Percentiles rank a stretch among this genome's conserved stretches.
Conservation (phyloP, 306 rosid species). For the Senna siamea region DNA sequence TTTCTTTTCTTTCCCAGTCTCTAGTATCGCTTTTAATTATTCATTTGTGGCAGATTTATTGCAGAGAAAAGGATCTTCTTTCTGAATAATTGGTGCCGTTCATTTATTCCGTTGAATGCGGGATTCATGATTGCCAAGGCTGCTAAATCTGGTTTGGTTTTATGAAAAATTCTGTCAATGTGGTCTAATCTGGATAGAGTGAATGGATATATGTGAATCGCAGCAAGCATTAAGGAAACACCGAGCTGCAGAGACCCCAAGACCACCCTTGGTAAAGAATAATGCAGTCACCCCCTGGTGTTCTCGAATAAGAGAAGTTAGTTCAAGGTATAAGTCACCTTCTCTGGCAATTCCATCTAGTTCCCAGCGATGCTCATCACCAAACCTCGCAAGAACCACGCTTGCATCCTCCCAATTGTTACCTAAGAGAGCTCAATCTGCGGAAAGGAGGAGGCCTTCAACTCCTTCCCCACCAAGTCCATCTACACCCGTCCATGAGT, state of each 20-base stretch:
- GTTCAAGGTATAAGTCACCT: constrained; percentile 76
- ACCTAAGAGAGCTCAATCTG: constrained; percentile 74
- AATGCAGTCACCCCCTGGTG: constrained; percentile 65
- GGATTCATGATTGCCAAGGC: constrained; percentile 48
- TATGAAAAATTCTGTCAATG: constrained; percentile 67
- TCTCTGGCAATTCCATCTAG: constrained; percentile 53
- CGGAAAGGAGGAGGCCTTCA: constrained; percentile 81
- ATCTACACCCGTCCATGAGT: constrained; percentile 74
- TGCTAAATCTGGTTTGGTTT: constrained; percentile 47
- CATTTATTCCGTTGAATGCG: constrained; percentile 51
- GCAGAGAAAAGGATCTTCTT: constrained; percentile 75
- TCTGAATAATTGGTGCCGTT: constrained; percentile 48
- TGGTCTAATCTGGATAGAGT: constrained; percentile 73
- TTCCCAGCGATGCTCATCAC: constrained; percentile 74
- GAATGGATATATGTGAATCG: constrained; percentile 91
- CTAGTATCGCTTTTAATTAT: constrained; percentile 56
- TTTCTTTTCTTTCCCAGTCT: constrained; percentile 54
- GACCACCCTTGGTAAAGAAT: constrained; percentile 73
- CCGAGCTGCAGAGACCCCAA: constrained; percentile 52
- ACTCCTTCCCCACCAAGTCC: constrained; percentile 81
- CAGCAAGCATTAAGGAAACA: constrained; percentile 66
- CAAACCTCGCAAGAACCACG: constrained; percentile 66
- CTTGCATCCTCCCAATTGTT: constrained; percentile 57
- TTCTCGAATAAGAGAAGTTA: constrained; percentile 63
- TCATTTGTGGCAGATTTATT: constrained; percentile 70